A percentile compares a stretch with the other conserved stretches of the same genome.
These are phyloP conservation scores for Antarctomyces pellizariae DNA, from an alignment of 495 filamentous ascomycete species.

Conservation along the genomic window DNA sequence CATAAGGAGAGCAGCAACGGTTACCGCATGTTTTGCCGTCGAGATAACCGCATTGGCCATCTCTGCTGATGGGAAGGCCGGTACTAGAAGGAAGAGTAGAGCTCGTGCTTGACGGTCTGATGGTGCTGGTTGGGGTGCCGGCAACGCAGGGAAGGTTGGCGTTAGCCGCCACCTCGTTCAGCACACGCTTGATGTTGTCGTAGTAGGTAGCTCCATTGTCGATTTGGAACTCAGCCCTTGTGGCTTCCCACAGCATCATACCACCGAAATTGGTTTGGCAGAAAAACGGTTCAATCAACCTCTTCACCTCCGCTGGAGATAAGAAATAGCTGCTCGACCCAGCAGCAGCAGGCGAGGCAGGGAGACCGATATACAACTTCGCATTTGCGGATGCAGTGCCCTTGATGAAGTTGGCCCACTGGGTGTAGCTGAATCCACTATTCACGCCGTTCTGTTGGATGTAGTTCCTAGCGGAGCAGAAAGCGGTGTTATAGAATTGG, in stretches of 20 bases:
- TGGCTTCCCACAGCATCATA: conserved; percentile 53
- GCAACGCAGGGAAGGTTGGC: no score
- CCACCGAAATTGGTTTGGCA: conserved; percentile 34
- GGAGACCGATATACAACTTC: conserved; percentile 21
- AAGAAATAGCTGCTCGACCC: conserved; percentile 17
- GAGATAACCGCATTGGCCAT: no score
- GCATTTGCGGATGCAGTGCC: conserved; percentile 15
- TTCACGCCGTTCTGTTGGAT: conserved; percentile 4
- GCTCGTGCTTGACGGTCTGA: no score
- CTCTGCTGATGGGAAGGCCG: no score
- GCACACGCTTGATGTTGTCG: background rate
- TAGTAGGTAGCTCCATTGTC: background rate
- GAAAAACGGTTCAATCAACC: conserved; percentile 26
- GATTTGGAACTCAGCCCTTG: conserved; percentile 13
- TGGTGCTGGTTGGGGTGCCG: no score
- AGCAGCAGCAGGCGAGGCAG: conserved; percentile 12
- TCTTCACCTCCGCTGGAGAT: conserved; percentile 21
- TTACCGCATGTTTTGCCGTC: no score
- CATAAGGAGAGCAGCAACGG: no score
- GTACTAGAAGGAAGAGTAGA: no score
- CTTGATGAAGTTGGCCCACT: conserved; percentile 14
- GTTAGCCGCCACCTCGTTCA: background rate
- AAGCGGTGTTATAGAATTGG: conserved; percentile 29
- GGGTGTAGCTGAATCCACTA: conserved; percentile 12
- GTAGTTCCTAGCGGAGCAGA: conserved; percentile 27